Percentiles rank a stretch among this genome's conserved stretches.
These are phyloP conservation scores for Neoboletus subvelutipes DNA, from an alignment of 768 basidiomycete genomes.

Conservation along the genomic window DNA sequence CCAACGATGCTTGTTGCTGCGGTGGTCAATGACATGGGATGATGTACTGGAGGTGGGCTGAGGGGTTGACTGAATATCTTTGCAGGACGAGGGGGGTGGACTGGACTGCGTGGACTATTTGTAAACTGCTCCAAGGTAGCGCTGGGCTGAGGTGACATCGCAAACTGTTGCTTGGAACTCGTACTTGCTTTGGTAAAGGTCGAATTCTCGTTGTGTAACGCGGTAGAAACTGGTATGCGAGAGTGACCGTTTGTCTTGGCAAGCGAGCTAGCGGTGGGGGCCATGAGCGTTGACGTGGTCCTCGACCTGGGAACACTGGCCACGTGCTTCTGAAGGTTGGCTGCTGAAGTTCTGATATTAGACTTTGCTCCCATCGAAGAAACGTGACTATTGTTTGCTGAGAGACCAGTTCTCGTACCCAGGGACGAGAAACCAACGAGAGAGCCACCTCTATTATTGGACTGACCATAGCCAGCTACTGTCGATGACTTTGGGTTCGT, in stretches of 20 bases:
- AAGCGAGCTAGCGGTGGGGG: constrained; percentile 76
- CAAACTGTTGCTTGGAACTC: constrained; percentile 16
- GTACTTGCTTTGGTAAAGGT: constrained; percentile 7
- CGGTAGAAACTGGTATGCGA: constrained; percentile 24
- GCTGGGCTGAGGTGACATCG: constrained; percentile 14
- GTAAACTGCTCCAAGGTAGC: constrained; percentile 34
- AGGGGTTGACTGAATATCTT: constrained; percentile 58
- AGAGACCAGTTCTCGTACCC: constrained; percentile 35
- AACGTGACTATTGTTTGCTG: constrained; percentile 17
- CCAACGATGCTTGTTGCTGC: constrained; percentile 30
- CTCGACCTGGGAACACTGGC: constrained; percentile 24
- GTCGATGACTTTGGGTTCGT: constrained; percentile 16
- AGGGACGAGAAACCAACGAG: constrained; percentile 37
- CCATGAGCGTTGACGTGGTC: constrained; percentile 54
- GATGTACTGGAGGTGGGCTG: constrained; percentile 26
- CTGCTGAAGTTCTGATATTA: constrained; percentile 8
- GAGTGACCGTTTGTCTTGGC: constrained; percentile 47
- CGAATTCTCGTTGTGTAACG: constrained; percentile 15
- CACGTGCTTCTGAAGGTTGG: constrained; percentile 9
- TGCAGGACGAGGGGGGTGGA: constrained; percentile 14
- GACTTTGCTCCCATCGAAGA: constrained; percentile 34
- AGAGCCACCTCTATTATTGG: constrained; percentile 18
- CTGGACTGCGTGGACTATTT: constrained; percentile 30
- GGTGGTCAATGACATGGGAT: constrained; percentile 30
- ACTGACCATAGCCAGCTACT: constrained; percentile 16